phyloP scores from a whole-genome alignment of 495 filamentous ascomycete genomes.

The Durotheca rogersii region DNA sequence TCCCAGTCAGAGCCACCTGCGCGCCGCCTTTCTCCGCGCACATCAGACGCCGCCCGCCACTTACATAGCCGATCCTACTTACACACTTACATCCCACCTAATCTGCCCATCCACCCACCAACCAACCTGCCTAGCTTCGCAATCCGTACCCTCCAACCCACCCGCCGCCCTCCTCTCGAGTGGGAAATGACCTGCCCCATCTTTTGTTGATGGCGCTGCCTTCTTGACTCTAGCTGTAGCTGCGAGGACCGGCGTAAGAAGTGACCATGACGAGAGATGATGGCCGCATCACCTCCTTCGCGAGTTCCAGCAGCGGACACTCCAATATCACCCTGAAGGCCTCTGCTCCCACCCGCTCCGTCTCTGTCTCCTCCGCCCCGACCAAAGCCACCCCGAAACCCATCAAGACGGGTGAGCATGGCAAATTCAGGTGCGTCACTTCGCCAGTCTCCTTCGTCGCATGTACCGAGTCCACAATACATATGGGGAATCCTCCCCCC shows the following conservation, averaged over 20 bases:
- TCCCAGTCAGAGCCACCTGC: too few relatives aligned
- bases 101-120: too few relatives aligned
- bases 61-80: conserved; percentile 8
- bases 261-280: conserved; percentile 63
- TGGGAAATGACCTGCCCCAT: conserved; percentile 23
- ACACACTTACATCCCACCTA: background rate
- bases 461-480: background rate
- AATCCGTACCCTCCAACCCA: background rate
- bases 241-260: conserved; percentile 31
- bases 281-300: conserved; percentile 62
- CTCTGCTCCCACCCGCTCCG: conserved; percentile 50
- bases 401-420: conserved; percentile 57
- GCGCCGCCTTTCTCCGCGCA: too few relatives aligned
- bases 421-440: conserved; percentile 46
- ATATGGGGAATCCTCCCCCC: background rate
- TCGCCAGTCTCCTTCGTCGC: background rate
- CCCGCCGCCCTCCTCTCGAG: conserved; percentile 6
- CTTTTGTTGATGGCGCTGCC: conserved; percentile 33
- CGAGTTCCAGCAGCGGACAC: conserved; percentile 61
- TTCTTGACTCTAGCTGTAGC: conserved; percentile 34
- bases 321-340: conserved; percentile 61
- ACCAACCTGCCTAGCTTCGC: conserved; percentile 2
- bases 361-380: conserved; percentile 47
- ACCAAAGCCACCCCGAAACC: conserved; percentile 54
- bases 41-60: conserved; percentile 4